Evolutionary conservation across 805 yeast species (phyloP), one percentile per base, ranked within the genome.

Genomic region (Schizosaccharomyces japonicus): DNA sequence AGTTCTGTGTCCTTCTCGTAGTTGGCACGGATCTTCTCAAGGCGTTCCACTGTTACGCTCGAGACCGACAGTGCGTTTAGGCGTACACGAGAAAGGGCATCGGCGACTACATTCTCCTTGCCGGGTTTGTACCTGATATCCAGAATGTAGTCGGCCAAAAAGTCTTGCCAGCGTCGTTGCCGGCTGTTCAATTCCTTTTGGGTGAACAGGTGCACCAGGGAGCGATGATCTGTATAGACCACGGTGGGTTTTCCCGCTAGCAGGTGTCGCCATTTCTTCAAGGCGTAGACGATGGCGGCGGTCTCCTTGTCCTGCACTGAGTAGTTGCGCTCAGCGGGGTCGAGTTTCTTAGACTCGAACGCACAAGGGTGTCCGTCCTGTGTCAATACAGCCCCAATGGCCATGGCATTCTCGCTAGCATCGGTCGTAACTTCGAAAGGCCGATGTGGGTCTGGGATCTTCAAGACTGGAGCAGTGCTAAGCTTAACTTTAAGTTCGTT

Each of bases 351-450:
- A n/a, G 48, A 42, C 39, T 28, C 46, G 23, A n/a, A 47, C 10
- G 49, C 49, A n/a, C 42, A 48, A n/a, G 45, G 45, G 11, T 40
- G 45, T n/a, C 30, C 15, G 7, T 13, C 23, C n/a, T 40, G 45
- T 19, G 15, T 44, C 49, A 40, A 40, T 29, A 40, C 45, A 10
- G 45, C 45, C 10, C 45, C 47, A 11, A 45, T n/a, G 11, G 32
- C 32, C 13, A 8, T 29, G 8, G 47, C 47, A 13, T 15, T 13
- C 8, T 45, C 47, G 10, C 45, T 30, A 19, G 44, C 42, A 15
- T 45, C 44, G 8, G 21, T 60, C 59, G 44, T 28, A 13, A 45
- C 47, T 19, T 28, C n/a, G 15, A 45, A 40, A 8, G 15, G 29
- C 26, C 28, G 30, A 11, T 40, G 29, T 40, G n/a, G n/a, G 28